Evolutionary conservation across 2,329 filamentous ascomycete genomes (phyloP).

Genomic region (Xylaria sp.): DNA sequence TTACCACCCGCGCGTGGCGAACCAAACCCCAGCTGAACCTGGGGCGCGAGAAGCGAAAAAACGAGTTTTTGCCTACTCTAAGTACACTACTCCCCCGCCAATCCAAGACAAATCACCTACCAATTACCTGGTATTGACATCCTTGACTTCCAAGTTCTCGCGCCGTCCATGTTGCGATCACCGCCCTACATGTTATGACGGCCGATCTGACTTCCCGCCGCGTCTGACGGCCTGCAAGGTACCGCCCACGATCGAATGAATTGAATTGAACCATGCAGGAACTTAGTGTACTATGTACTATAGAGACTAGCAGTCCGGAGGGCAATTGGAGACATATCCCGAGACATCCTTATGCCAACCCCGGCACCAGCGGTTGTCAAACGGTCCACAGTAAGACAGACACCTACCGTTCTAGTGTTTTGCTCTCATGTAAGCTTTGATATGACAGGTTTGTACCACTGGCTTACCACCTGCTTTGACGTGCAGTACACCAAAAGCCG

Average conservation of each 20-base stretch:
- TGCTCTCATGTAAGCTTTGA: slow-evolving; percentile 3
- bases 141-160: slow-evolving; percentile 16
- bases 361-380: slow-evolving; percentile 18
- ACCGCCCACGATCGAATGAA: slow-evolving; percentile 16
- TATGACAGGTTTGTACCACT: slow-evolving; percentile 21
- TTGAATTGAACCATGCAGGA: slow-evolving; percentile 25
- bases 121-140: slow-evolving; percentile 12
- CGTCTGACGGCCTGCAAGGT: slow-evolving; percentile 29
- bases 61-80: not conserved
- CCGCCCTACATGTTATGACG: not conserved
- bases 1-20: slow-evolving; percentile 31
- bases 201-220: slow-evolving; percentile 29
- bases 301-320: not conserved
- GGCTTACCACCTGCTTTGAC: not conserved
- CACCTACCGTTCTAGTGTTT: not conserved
- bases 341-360: slow-evolving; percentile 33
- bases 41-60: slow-evolving; percentile 16
- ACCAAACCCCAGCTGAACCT: slow-evolving; percentile 34
- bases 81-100: not conserved
- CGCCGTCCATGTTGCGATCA: not conserved
- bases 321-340: slow-evolving; percentile 14
- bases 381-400: slow-evolving; percentile 27
- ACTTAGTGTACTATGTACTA: no score
- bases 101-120: slow-evolving; percentile 25
- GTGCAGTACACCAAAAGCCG: slow-evolving; percentile 11